Evolutionary conservation across 768 basidiomycete species (phyloP).

Genomic region (Amanita pseudoporphyria): DNA sequence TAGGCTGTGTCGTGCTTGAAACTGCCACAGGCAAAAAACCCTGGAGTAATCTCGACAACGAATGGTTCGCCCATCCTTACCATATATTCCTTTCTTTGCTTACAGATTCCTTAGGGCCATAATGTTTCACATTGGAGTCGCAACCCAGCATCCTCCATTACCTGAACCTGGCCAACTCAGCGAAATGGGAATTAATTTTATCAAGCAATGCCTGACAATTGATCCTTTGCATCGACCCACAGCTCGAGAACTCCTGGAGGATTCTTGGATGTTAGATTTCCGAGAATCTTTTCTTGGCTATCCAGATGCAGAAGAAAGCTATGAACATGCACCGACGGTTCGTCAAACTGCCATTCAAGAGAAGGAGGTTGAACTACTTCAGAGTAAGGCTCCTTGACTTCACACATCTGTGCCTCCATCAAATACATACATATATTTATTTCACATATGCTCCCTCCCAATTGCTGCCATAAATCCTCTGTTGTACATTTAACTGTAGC

Average conservation of each 20-base stretch:
- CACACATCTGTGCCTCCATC: conserved; percentile 23
- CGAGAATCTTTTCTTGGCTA: conserved; percentile 60
- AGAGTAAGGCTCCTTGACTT: conserved; percentile 40
- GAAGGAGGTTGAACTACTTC: conserved; percentile 50
- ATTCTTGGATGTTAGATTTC: conserved; percentile 86
- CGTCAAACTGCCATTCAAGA: conserved; percentile 50
- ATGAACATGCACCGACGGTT: conserved; percentile 41
- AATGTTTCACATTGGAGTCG: conserved; percentile 98
- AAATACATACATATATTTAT: neutral
- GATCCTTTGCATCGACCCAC: conserved; percentile 78
- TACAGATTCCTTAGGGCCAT: conserved; percentile 65
- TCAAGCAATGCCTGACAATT: conserved; percentile 83
- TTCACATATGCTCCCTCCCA: neutral
- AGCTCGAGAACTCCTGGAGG: conserved; percentile 75
- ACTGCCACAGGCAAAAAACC: conserved; percentile 95
- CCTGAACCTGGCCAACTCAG: conserved; percentile 89
- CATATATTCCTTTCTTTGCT: neutral
- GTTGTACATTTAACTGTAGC: conserved; percentile 15
- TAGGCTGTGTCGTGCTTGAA: conserved; percentile 96
- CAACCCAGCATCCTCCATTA: conserved; percentile 91
- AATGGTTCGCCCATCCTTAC: conserved; percentile 59
- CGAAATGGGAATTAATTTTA: conserved; percentile 85
- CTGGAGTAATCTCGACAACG: conserved; percentile 98
- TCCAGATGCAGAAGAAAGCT: conserved; percentile 53
- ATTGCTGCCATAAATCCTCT: neutral